Conservation (phyloP, 208 protist genomes). For the Novymonas esmeraldas region DNA sequence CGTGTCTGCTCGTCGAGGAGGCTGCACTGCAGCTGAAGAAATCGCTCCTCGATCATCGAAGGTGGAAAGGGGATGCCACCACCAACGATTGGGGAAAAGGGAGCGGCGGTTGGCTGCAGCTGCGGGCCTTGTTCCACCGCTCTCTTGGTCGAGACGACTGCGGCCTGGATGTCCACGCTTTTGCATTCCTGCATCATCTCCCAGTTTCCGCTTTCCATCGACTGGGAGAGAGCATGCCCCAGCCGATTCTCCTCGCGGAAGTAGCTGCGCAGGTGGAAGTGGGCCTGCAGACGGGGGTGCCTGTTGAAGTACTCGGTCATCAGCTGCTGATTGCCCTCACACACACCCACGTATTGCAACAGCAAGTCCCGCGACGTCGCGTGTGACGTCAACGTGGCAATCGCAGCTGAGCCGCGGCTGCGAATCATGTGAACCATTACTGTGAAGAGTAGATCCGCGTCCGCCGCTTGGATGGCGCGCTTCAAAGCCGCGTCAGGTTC, state of each 20-base stretch:
- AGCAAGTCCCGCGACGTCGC: conserved; percentile 43
- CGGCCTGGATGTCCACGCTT: conserved; percentile 43
- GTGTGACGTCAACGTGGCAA: conserved; percentile 37
- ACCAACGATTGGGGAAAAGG: conserved; percentile 31
- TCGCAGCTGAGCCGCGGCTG: conserved; percentile 35
- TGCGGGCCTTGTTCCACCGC: conserved; percentile 28
- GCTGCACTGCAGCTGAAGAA: conserved; percentile 27
- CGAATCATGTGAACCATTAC: conserved; percentile 63
- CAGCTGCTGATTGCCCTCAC: conserved; percentile 37
- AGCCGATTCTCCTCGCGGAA: conserved; percentile 51
- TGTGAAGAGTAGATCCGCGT: conserved; percentile 75
- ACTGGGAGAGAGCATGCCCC: conserved; percentile 27
- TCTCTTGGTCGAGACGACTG: conserved; percentile 35
- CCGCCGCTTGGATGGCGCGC: conserved; percentile 40
- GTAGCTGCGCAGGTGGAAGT: conserved; percentile 51
- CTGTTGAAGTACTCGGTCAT: conserved; percentile 49
- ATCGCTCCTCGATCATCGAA: conserved; percentile 28
- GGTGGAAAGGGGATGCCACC: conserved; percentile 20
- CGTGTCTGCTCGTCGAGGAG: conserved; percentile 70
- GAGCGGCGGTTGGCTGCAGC: conserved; percentile 7
- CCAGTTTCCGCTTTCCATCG: conserved; percentile 39
- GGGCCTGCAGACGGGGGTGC: conserved; percentile 43
- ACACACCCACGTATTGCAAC: conserved; percentile 48
- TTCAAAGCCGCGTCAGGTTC: conserved; percentile 67
- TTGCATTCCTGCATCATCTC: conserved; percentile 69